Evolutionary conservation across 1,139 yeast species (phyloP), one percentile per base, ranked within the genome.

Genomic region (Waltiozyma sp.): DNA sequence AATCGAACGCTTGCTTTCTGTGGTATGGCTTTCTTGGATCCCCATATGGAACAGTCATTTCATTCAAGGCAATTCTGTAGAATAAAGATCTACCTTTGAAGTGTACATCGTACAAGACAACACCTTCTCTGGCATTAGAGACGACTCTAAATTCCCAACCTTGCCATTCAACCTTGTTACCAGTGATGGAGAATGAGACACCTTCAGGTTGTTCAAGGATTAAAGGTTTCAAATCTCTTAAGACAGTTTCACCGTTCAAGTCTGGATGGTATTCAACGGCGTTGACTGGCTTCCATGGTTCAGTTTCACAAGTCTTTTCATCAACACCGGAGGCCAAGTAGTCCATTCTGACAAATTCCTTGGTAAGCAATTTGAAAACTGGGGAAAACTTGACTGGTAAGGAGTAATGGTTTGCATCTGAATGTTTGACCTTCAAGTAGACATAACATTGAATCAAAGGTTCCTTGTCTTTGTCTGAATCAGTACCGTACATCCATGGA

Each of bases 41-140:
- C 58, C 89, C 93, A 59, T 86, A 86, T 28, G 95, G 95, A 49
- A 86, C 95, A 35, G 94, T 83, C 95, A 86, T 86, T 66, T 86
- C 95, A 40, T 86, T 77, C 52, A 85, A 69, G 1, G 93, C 74
- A 45, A 85, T 65, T 65, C 95, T 75, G 72, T 86, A 84, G 62
- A 85, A 79, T 39, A 79, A 68, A 46, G 82, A 82, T 65, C 95
- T 79, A 45, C 93, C 94, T 62, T 85, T 85, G 67, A 81, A 86
- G 56, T 71, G 69, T 44, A 80, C 80, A 53, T 86, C 89, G 60
- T 84, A 84, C 41, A 86, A 59, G 38, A 81, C 93, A 55, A 83
- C 73, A 52, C 95, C 95, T 67, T 86, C 95, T 70, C 95, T 81
- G 42, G 77, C 79, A 55, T 78, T 78, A 48, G 85, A 70, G 40